Percentiles rank a stretch among this genome's conserved stretches.
Conservation (phyloP, 1,139 yeast species). For the Nakaseomyces kungkrabaensis region DNA sequence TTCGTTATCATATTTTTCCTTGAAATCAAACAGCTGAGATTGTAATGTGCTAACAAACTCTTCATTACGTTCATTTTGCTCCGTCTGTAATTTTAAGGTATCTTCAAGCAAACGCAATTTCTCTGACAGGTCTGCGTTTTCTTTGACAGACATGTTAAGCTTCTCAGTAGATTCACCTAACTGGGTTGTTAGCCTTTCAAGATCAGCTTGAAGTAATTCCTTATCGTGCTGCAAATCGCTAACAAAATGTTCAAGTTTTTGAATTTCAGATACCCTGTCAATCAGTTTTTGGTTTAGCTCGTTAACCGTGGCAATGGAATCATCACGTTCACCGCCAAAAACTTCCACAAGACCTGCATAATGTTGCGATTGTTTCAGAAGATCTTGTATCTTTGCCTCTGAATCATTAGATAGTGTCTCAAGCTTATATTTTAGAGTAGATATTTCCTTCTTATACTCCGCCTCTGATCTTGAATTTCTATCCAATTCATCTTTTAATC, state of each 20-base stretch:
- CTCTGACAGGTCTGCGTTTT: conserved; percentile 35
- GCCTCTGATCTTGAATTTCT: conserved; percentile 55
- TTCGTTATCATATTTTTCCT: conserved; percentile 25
- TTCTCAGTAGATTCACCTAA: conserved; percentile 37
- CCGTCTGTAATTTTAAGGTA: conserved; percentile 26
- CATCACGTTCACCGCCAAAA: conserved; percentile 40
- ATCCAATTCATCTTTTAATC: conserved; percentile 47
- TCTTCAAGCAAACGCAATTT: conserved; percentile 26
- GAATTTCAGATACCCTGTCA: conserved; percentile 36
- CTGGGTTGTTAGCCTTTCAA: conserved; percentile 39
- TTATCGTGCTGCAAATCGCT: conserved; percentile 34
- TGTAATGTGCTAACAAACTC: conserved; percentile 31
- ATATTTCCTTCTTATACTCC: conserved; percentile 52
- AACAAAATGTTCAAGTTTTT: conserved; percentile 34
- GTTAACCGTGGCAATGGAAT: conserved; percentile 36
- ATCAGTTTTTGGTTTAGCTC: conserved; percentile 31
- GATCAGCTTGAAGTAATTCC: conserved; percentile 39
- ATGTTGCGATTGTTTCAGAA: conserved; percentile 43
- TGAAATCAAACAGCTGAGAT: conserved; percentile 25
- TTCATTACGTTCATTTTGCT: conserved; percentile 29
- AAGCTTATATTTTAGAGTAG: conserved; percentile 50
- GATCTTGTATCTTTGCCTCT: conserved; percentile 43
- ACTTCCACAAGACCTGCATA: conserved; percentile 38
- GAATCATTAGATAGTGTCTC: conserved; percentile 47
- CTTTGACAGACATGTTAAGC: conserved; percentile 37